Base-by-base conservation (phyloP, 2,329 filamentous ascomycete genomes). In the Endoconidiophora polonica region DNA sequence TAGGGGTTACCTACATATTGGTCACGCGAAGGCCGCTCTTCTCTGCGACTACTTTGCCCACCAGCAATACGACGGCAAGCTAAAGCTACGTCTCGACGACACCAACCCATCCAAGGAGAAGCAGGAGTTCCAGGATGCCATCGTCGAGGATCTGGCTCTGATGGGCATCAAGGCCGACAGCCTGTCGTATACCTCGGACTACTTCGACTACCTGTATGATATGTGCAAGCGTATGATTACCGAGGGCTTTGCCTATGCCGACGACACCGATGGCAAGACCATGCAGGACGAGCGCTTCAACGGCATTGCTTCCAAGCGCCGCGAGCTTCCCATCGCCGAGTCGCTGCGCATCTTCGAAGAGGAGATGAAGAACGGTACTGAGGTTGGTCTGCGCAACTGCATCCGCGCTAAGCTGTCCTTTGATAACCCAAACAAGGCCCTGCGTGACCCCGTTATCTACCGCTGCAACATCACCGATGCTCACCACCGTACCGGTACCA, bases 91-190 rank as follows among this genome's bases (percentile, higher is more conserved):
- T 54, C 91, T 98, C 61, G 91, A 98, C 62, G 91, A 98, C 62
- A 98, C 91, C 51, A 98, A 98, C 67, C 91, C 91, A 5, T 81
- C 83, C 54, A 96, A 96, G 65, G 91, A 98, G 72, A 95, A 94
- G 70, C 80, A 90, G 63, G 91, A 96, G 68, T 98, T 82, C 63
- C 82, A 96, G 63, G 87, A 96, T 66, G 76, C 87, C 4, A 98
- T 98, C 55, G 72, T 94, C 38, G 83, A 94, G 68, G 91, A 98
- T 65, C 75, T 95, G 46, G 79, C 80, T 46, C 74, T 96, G 48
- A 86, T 98, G 74, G 90, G 88, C 26, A 85, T 98, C 65, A 85
- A 83, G 66, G 85, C 88, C 20, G 90, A 95, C 65, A 75, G 76
- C 56, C 74, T 88, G 53, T 86, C 85, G 16, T 93, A 90, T 69